Evolutionary conservation across 139 green algal species (phyloP).

Genomic region (Chlamydomonas schloesseri): DNA sequence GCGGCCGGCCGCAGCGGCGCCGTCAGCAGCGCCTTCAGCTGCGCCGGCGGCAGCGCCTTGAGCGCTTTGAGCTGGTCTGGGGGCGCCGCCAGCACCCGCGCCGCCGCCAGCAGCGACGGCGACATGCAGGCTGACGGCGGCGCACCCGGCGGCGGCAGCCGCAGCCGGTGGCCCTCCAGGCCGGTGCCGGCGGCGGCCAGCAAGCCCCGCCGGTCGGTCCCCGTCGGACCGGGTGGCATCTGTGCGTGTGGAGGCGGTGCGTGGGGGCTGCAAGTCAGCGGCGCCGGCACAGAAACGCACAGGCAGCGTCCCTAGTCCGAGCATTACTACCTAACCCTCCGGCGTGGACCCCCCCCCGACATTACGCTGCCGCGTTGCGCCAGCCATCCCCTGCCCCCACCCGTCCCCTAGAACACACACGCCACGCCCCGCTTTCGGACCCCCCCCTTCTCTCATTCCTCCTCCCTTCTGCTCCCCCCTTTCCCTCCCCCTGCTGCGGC

Average conservation of each 20-base stretch:
- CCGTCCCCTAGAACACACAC: neutral
- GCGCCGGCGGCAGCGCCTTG: neutral
- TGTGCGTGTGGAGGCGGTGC: neutral
- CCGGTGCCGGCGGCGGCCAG: neutral
- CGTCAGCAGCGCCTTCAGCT: neutral
- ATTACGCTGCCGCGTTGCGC: no score
- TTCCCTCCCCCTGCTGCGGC: no score
- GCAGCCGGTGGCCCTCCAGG: constrained; percentile 22
- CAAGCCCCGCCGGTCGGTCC: constrained; percentile 1
- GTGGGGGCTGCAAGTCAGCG: neutral
- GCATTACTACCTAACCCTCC: no score
- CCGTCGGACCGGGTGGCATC: neutral
- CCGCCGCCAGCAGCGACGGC: constrained; percentile 11
- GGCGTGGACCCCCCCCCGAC: no score
- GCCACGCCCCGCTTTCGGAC: no score
- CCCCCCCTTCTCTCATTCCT: no score
- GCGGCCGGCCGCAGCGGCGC: neutral
- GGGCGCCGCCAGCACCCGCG: constrained; percentile 4
- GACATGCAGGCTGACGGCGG: neutral
- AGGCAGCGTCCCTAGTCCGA: no score
- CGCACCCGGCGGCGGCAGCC: neutral
- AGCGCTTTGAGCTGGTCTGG: constrained; percentile 4
- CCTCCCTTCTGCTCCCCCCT: no score
- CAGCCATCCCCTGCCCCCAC: no score
- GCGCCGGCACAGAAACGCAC: no score